A percentile compares a stretch with the other conserved stretches of the same genome.
Conservation (phyloP, 1,139 yeast genomes). For the Scheffersomyces stambukii region DNA sequence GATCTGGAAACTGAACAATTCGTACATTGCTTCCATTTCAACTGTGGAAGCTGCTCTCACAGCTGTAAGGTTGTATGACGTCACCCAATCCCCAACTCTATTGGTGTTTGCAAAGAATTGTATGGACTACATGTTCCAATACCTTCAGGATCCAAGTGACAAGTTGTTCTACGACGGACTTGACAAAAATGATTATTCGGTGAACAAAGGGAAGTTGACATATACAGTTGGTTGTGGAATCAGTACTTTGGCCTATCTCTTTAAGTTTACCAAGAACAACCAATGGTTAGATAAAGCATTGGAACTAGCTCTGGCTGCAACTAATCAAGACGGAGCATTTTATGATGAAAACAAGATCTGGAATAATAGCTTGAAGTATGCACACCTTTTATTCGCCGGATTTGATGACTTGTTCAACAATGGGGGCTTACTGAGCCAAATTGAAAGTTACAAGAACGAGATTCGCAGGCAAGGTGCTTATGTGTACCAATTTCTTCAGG, state of each 20-base stretch:
- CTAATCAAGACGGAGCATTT: constrained; percentile 19
- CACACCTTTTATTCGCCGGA: constrained; percentile 23
- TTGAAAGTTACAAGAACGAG: constrained; percentile 14
- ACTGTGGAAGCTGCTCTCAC: constrained; percentile 33
- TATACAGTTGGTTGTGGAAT: constrained; percentile 34
- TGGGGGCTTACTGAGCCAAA: constrained; percentile 9
- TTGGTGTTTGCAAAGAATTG: constrained; percentile 20
- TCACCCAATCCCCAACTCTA: constrained; percentile 15
- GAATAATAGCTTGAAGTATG: constrained; percentile 22
- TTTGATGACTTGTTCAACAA: constrained; percentile 18
- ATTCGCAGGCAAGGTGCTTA: constrained; percentile 20
- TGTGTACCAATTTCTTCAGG: constrained; percentile 20
- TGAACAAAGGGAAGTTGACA: constrained; percentile 31
- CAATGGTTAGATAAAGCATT: constrained; percentile 14
- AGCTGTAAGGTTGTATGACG: constrained; percentile 22
- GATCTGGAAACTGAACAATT: constrained; percentile 23
- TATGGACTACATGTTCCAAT: constrained; percentile 21
- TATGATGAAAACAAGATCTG: constrained; percentile 17
- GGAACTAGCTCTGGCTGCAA: constrained; percentile 15
- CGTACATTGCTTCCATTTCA: constrained; percentile 33
- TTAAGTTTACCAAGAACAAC: constrained; percentile 12
- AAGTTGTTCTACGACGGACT: constrained; percentile 30
- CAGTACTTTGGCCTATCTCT: constrained; percentile 26
- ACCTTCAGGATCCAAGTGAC: constrained; percentile 25
- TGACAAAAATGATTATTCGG: constrained; percentile 14